Base-by-base conservation (phyloP, 805 yeast species). In the Metschnikowia anglica region DNA sequence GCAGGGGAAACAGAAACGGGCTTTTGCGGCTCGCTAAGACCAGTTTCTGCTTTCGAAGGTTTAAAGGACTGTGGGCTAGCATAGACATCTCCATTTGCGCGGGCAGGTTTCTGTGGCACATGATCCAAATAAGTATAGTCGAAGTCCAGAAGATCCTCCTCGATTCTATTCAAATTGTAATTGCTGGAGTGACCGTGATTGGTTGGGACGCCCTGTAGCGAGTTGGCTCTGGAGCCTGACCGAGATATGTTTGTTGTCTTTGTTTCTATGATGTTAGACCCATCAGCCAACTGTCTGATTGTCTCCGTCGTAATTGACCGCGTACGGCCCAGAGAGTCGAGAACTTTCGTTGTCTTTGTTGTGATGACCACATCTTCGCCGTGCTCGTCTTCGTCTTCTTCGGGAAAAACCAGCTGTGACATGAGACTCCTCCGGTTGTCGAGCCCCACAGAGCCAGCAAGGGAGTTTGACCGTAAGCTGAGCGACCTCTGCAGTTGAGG, bases 231-330 rank as follows among this genome's bases (percentile, higher is more conserved):
- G 2, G 72, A 65, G 36, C 55, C 62, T 12, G 55, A 43, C 23
- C 73, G 52, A 15, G 71, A 65, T 7, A 68, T 61, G 44, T 68
- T 69, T 44, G 64, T 68, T 10, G 73, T 67, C 15, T 67, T 69
- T 2, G 72, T 70, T 50, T 70, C 74, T 35, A 68, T 65, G 19
- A 70, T 58, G 40, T 67, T 68, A 13, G 72, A 62, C 4, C 76
- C 76, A 47, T 70, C 74, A 7, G 74, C 65, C 48, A 74, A 55
- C 36, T 70, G 66, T 48, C 76, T 70, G 20, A 79, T 66, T 0
- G 80, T 77, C 30, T 75, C 75, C 31, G 73, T 76, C 2, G 82
- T 77, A 32, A 79, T 75, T 2, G 82, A 77, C 43, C 64, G 70
- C 0, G 83, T 78, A 30, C 81, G 67, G 0, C 84, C 84, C 29